phyloP scores from a whole-genome alignment of 768 basidiomycete genomes.

The Amanita pallidorosea region DNA sequence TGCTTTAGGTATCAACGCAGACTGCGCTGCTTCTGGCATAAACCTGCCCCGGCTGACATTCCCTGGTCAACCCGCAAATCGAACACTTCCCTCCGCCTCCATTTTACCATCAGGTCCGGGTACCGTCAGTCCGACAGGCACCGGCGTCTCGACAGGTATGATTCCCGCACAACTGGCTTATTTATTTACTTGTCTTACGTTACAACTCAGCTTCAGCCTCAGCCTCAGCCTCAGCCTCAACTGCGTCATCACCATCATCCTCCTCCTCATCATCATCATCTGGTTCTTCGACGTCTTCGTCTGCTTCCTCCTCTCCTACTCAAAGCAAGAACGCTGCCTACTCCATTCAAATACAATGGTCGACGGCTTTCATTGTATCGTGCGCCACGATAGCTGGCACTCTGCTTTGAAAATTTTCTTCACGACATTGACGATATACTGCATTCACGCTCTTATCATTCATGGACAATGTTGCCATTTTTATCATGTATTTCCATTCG shows the following conservation, averaged over 20 bases:
- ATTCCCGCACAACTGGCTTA: neutral
- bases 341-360: neutral
- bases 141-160: neutral
- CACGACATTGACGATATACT: neutral
- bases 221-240: too few species aligned
- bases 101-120: slow-evolving; percentile 7
- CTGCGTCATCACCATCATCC: neutral
- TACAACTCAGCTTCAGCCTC: too few species aligned
- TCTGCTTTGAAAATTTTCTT: neutral
- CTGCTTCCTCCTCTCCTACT: neutral
- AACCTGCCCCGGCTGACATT: slow-evolving; percentile 17
- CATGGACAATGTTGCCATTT: neutral
- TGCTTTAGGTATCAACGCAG: slow-evolving; percentile 5
- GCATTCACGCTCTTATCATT: neutral
- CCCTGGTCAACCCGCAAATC: slow-evolving; percentile 21
- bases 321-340: neutral
- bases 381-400: neutral
- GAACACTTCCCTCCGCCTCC: slow-evolving; percentile 15
- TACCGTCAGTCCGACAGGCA: neutral
- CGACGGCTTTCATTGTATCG: neutral
- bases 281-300: neutral
- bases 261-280: too few species aligned
- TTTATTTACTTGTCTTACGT: neutral
- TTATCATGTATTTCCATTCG: neutral
- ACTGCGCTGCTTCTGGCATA: slow-evolving; percentile 13